These are phyloP conservation scores for Acorus calamus DNA, from an alignment of 106 monocot species.

Conservation along the genomic window DNA sequence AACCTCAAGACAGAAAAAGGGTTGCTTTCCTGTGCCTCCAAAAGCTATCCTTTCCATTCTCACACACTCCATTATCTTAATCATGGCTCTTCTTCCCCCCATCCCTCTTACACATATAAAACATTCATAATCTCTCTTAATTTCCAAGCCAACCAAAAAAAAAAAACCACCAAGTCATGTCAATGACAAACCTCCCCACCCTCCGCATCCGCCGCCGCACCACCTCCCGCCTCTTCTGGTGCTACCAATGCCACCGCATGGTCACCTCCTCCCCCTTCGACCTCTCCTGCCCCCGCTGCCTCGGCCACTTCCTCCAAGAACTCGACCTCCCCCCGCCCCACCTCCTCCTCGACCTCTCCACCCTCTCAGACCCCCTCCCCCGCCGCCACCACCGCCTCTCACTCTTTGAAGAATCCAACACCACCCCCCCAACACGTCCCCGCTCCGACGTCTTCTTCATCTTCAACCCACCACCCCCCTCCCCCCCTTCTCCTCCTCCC, in stretches of 20 bases:
- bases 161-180: not conserved
- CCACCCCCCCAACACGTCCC: not conserved
- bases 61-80: not conserved
- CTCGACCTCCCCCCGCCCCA: slow-evolving; percentile 19
- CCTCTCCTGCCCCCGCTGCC: slow-evolving; percentile 83
- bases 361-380: not conserved
- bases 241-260: slow-evolving; percentile 58
- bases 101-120: not conserved
- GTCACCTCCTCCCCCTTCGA: slow-evolving; percentile 32
- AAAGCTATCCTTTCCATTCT: slow-evolving; percentile 41
- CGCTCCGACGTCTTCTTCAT: slow-evolving; percentile 5
- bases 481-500: not conserved
- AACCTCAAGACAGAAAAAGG: not conserved
- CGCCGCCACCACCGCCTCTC: slow-evolving; percentile 2
- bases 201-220: slow-evolving; percentile 8
- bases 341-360: slow-evolving; percentile 9
- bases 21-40: slow-evolving; percentile 16
- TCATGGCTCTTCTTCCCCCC: not conserved
- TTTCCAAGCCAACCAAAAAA: not conserved
- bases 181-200: not conserved
- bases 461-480: not conserved
- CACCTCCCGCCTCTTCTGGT: slow-evolving; percentile 60
- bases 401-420: not conserved
- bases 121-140: not conserved
- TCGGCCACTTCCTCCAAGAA: slow-evolving; percentile 53